phyloP scores from a whole-genome alignment of 2,329 filamentous ascomycete species.

The Colletotrichum sp. region DNA sequence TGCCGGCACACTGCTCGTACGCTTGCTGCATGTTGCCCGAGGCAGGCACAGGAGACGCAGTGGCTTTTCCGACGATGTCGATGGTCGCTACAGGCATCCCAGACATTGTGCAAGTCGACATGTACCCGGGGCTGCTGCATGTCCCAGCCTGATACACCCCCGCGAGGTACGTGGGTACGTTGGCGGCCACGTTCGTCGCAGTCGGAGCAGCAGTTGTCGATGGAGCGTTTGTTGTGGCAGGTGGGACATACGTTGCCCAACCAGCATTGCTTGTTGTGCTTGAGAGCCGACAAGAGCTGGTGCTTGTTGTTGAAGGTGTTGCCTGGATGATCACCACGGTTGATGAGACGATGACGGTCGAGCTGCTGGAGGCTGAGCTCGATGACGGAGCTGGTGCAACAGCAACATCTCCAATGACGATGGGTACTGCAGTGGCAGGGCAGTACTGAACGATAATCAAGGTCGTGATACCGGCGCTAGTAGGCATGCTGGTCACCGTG shows the following conservation, averaged over 20 bases:
- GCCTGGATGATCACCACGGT: not conserved
- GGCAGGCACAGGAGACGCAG: not conserved
- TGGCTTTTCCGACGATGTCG: not conserved
- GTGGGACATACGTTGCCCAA: not conserved
- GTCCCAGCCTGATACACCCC: not conserved
- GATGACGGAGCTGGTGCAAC: not conserved
- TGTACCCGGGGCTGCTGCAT: not conserved
- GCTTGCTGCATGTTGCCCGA: not conserved
- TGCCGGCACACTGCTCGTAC: not conserved
- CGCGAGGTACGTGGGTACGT: not conserved
- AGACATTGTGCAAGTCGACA: not conserved
- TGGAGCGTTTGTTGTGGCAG: not conserved
- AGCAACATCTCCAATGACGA: not conserved
- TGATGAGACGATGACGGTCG: not conserved
- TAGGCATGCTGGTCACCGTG: constrained; percentile 5
- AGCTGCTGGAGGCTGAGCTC: not conserved
- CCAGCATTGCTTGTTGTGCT: not conserved
- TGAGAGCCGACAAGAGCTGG: not conserved
- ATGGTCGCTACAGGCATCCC: not conserved
- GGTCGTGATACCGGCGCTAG: not conserved
- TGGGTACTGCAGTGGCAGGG: not conserved
- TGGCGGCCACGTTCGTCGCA: not conserved
- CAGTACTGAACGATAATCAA: constrained; percentile 6
- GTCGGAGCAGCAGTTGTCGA: not conserved
- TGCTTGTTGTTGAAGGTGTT: not conserved